These are phyloP conservation scores for Populus tremula DNA, from an alignment of 345 rosid species.

Conservation along the genomic window DNA sequence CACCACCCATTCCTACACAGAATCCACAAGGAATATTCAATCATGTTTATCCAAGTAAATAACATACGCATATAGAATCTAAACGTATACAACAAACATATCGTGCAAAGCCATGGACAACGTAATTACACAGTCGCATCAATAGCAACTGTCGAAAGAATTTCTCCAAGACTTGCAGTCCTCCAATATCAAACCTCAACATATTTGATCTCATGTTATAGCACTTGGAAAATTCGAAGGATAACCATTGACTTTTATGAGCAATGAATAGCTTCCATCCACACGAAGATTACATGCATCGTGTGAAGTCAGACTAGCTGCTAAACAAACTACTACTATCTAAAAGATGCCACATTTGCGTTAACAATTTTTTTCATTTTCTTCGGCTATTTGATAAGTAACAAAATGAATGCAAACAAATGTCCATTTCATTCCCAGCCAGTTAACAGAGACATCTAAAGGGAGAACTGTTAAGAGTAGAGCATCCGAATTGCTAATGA, in stretches of 20 bases:
- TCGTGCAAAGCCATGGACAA: background rate
- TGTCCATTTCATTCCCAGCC: conserved; percentile 7
- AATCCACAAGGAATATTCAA: background rate
- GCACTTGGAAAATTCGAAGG: background rate
- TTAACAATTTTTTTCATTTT: background rate
- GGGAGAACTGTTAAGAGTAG: background rate
- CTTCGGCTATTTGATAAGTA: background rate
- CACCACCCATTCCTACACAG: conserved; percentile 2
- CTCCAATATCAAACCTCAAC: background rate
- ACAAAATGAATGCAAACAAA: conserved; percentile 13
- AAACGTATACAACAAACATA: too few species aligned
- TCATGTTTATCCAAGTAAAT: background rate
- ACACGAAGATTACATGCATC: background rate
- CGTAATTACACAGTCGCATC: background rate
- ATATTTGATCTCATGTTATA: too few species aligned
- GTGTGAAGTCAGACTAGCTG: background rate
- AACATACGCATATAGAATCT: background rate
- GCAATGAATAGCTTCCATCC: background rate
- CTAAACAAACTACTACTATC: conserved; percentile 3
- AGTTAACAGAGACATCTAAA: conserved; percentile 6
- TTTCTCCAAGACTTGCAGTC: background rate
- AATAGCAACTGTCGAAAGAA: background rate
- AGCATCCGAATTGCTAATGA: background rate
- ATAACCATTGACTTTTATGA: background rate
- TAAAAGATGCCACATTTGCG: background rate